These are phyloP conservation scores for Populus hybrid DNA, from an alignment of 441 rosid genomes.

Conservation along the genomic window DNA sequence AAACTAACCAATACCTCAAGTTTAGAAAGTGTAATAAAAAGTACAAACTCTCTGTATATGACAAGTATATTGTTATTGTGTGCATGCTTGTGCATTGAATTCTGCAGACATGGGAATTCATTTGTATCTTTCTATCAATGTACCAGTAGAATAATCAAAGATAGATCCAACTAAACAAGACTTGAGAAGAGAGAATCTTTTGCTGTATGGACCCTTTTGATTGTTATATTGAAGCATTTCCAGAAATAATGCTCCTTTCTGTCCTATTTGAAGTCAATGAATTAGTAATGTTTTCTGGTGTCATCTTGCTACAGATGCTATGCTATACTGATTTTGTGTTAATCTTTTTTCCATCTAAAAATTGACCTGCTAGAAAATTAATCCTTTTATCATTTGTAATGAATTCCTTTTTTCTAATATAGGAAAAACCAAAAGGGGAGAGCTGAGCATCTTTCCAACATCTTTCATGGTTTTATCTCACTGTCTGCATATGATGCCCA, in stretches of 20 bases:
- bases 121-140: neutral
- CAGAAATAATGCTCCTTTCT: neutral
- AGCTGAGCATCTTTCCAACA: slow-evolving; percentile 71
- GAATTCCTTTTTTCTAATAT: slow-evolving; percentile 3
- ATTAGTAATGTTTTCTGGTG: neutral
- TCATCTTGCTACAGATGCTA: neutral
- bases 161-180: neutral
- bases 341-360: neutral
- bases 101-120: neutral
- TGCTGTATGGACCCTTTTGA: neutral
- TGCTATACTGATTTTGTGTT: neutral
- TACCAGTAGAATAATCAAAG: neutral
- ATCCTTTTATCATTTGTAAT: no score
- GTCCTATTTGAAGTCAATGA: neutral
- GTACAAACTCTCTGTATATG: neutral
- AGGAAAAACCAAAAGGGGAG: slow-evolving; percentile 91
- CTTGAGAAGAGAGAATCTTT: neutral
- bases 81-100: neutral
- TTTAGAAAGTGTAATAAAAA: neutral
- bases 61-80: neutral
- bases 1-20: neutral
- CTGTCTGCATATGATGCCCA: slow-evolving; percentile 90
- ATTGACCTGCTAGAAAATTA: no score
- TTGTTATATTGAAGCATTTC: neutral
- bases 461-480: slow-evolving; percentile 57